Base-by-base conservation (phyloP, 192 early-diverging fungal species). In the Irineochytrium annulatum region DNA sequence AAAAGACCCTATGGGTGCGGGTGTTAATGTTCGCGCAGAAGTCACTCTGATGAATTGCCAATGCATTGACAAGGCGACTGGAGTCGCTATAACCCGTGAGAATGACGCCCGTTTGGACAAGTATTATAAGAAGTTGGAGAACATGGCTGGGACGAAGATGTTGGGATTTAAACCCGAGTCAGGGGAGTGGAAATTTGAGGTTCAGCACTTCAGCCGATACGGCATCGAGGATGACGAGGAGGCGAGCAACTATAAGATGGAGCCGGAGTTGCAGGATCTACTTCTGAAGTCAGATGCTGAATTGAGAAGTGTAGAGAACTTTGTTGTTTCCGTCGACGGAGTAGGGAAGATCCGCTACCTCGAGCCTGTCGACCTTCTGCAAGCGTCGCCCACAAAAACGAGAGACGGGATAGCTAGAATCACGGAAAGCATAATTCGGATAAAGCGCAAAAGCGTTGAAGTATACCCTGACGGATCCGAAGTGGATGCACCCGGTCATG, bases 111-210 rank as follows among this genome's bases (percentile, higher is more conserved):
- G 79, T 14, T 79, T 86, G 57, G 76, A 83, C 52, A 75, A 77
- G 43, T 88, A 90, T 54, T 68, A 89, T 52, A 75, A 79, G 35
- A 84, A 86, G 13, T 71, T 98, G 17, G 81, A 81, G 53, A 68
- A 63, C 1, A 82, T 90, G n/a, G 65, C 77, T 20, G 88, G 89
- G 33, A 95, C 91, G 0, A 73, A 82, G 43, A 93, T 95, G 70
- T 66, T 92, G 19, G 84, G 81, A 34, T 99, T 82, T 68, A 70
- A 81, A 34, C 60, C 80, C 39, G 67, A 76, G 8, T 82, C 84
- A 16, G 93, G 94, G 20, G 79, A 77, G 0, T 99, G 97, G 97
- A 85, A 73, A n/a, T 99, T 99, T 74, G 65, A 78, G 16, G 96
- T 99, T 5, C 78, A 92, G 57, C 88, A 93, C 62, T 85, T 85